Base-by-base conservation (phyloP, 2,329 filamentous ascomycete genomes). In the Rutstroemia sp. region DNA sequence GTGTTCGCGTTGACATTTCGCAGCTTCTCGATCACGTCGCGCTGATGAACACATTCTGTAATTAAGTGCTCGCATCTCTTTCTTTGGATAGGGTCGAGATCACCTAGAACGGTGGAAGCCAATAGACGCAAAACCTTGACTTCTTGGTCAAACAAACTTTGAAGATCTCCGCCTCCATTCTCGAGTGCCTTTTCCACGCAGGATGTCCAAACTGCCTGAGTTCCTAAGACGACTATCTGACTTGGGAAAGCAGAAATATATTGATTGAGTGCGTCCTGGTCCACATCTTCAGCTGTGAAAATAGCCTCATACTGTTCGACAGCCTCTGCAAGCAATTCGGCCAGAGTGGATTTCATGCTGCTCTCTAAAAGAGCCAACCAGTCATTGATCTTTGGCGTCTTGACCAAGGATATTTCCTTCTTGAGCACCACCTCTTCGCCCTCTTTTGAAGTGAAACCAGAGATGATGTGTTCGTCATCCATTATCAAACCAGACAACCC, bases 51-150 rank as follows among this genome's bases (percentile, higher is more conserved):
- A 69, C 94, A 97, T 71, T 99, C 95, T 0, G 95, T 99, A 68
- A 99, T 99, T 63, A 99, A 81, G 72, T 96, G 92, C 71, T 99
- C 94, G 72, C 92, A 99, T 76, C 96, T 96, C 79, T 96, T 96
- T 60, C 94, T 83, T 68, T 88, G 83, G 50, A 96, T 88, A 6
- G 89, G 77, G 63, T 92, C 88, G 21, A 99, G 81, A 67, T 99
- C 92, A 40, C 89, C 89, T 16, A 99, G 78, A 12, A 99, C 94
- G 2, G 90, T 92, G 40, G 88, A 81, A 19, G 94, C 94, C 55
- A 99, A 84, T 21, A 95, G 77, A 55, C 89, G 84, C 46, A 99
- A 83, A 27, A 96, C 82, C 65, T 88, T 84, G 30, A 96, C 87
- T 70, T 96, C 89, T 30, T 87, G 84, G 21, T 94, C 87, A 63